Evolutionary conservation across 2,329 filamentous ascomycete species (phyloP).

Genomic region (Venturiaceae sp.): DNA sequence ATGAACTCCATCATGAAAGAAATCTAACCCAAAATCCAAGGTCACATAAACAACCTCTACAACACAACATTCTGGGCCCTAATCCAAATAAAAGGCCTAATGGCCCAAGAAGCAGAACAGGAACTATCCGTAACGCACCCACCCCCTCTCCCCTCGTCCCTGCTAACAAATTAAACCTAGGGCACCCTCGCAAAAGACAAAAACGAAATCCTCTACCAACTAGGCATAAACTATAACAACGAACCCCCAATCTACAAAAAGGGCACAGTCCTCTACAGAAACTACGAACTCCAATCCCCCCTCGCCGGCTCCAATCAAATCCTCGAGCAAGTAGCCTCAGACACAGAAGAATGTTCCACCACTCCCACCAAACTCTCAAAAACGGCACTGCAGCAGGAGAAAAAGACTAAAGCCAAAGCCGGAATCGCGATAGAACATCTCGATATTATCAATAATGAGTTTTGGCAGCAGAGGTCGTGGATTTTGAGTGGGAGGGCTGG

Average conservation of each 20-base stretch:
- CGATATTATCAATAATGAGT: constrained; percentile 91
- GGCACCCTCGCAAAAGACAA: constrained; percentile 82
- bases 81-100: constrained; percentile 67
- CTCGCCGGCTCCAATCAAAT: background rate
- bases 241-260: constrained; percentile 89
- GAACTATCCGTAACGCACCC: constrained; percentile 53
- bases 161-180: constrained; percentile 28
- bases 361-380: constrained; percentile 46
- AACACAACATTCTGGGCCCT: constrained; percentile 95
- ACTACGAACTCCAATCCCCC: constrained; percentile 24
- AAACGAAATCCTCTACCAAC: constrained; percentile 89
- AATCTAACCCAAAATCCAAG: constrained; percentile 30
- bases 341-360: background rate
- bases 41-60: constrained; percentile 97
- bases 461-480: constrained; percentile 86
- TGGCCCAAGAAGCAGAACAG: constrained; percentile 69
- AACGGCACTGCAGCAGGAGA: constrained; percentile 74
- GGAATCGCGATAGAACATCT: constrained; percentile 73
- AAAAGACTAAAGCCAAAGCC: constrained; percentile 72
- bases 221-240: constrained; percentile 96
- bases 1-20: background rate
- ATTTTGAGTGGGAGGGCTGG: constrained; percentile 28
- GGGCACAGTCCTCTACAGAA: constrained; percentile 80
- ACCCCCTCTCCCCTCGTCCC: background rate
- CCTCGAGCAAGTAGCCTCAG: background rate